phyloP scores from a whole-genome alignment of 345 rosid genomes.

The Limnanthes douglasii region DNA sequence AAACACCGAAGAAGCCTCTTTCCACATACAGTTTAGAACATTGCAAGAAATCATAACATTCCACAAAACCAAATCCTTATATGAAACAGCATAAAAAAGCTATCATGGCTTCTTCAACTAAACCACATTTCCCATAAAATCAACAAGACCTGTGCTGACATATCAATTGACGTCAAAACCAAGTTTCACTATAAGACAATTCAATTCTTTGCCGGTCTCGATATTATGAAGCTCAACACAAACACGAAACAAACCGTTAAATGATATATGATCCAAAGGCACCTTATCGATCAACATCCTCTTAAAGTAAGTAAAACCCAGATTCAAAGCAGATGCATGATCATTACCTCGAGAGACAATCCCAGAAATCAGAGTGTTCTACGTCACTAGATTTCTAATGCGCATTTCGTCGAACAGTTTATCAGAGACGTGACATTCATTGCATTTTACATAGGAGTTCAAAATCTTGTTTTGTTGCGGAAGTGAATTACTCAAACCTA shows the following conservation, averaged over 20 bases:
- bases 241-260: conserved; percentile 34
- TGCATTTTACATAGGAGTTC: conserved; percentile 25
- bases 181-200: conserved; percentile 30
- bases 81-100: conserved; percentile 24
- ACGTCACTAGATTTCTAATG: conserved; percentile 38
- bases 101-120: conserved; percentile 23
- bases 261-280: conserved; percentile 30
- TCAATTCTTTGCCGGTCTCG: conserved; percentile 31
- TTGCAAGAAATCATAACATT: conserved; percentile 46
- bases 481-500: conserved; percentile 19
- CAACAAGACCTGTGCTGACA: conserved; percentile 30
- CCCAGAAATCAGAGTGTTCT: conserved; percentile 50
- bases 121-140: conserved; percentile 60
- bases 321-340: not conserved
- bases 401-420: conserved; percentile 56
- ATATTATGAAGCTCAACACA: conserved; percentile 22
- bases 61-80: conserved; percentile 46
- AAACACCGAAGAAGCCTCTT: conserved; percentile 28
- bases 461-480: conserved; percentile 38
- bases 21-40: conserved; percentile 24
- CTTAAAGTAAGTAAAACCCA: conserved; percentile 23
- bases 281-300: conserved; percentile 25
- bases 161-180: conserved; percentile 27
- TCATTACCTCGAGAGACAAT: conserved; percentile 7
- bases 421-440: conserved; percentile 11